Base-by-base conservation (phyloP, 2,329 filamentous ascomycete genomes). In the Colletotrichum chlorophyti region DNA sequence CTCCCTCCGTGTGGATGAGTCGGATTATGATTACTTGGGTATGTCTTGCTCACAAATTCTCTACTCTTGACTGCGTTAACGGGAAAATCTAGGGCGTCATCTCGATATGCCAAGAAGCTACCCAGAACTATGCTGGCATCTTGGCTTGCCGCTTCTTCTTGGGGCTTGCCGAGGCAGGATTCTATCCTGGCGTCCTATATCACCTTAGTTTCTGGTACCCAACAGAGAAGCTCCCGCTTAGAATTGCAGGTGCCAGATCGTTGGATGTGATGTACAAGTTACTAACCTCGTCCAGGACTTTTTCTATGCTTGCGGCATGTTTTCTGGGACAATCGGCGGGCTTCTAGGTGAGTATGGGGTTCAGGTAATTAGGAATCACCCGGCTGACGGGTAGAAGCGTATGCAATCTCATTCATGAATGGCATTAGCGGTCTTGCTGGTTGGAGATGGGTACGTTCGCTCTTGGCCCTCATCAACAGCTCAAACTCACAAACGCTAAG, bases 191-290 rank as follows among this genome's bases (percentile, higher is more conserved):
- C 6, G 67, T 70, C 0, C 46, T 68, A 59, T 68, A 68, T 34
- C 66, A 68, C 40, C 24, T 69, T 12, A 67, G 65, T 63, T 57
- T 73, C 54, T 72, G 71, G 71, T 73, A 71, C 53, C 69, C 70
- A 0, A 66, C 70, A 5, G 63, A 71, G 2, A 66, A 64, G 37
- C 65, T 71, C 7, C 61, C 71, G 3, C 63, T 73, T 1, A 62
- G 72, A 6, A 72, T 74, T 17, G 67, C 65, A 26, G 32, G 64
- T 32, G 7, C 19, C 15, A 23, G 6, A 9, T 9, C n/a, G 3
- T 4, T 12, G 4, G 5, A 11, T 49, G 11, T 23, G 12, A 15
- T 8, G 6, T 17, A 9, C n/a, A 38, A 29, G n/a, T n/a, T n/a
- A 40, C n/a, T 7, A 6, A 38, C 11, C 10, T 42, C 11, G 29